These are phyloP conservation scores for Suillus subluteus DNA, from an alignment of 768 basidiomycete genomes.

Conservation along the genomic window DNA sequence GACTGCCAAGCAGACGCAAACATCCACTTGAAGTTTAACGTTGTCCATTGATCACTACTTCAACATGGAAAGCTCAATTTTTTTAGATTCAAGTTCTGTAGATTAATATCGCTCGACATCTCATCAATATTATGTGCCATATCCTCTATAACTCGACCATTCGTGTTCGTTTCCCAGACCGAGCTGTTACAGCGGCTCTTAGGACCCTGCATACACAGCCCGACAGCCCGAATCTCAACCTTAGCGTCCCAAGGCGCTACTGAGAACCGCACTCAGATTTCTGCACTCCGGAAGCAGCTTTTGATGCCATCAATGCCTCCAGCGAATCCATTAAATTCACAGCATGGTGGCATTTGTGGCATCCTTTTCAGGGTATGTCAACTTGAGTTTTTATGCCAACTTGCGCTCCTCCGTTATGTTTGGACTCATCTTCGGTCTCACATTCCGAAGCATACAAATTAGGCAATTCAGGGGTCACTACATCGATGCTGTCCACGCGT, in stretches of 20 bases:
- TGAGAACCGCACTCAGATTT: not conserved
- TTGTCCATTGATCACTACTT: not conserved
- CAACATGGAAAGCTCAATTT: not conserved
- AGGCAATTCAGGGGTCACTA: conserved; percentile 2
- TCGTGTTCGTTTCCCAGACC: not conserved
- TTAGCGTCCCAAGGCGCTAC: not conserved
- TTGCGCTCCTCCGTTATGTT: conserved; percentile 3
- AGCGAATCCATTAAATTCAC: not conserved
- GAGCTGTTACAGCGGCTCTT: conserved; percentile 13
- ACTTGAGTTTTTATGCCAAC: not conserved
- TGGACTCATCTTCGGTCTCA: not conserved
- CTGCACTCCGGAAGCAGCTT: not conserved
- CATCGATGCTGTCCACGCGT: not conserved
- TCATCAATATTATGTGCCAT: not conserved
- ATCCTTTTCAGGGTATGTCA: conserved; percentile 3
- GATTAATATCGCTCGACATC: not conserved
- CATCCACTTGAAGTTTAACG: conserved; percentile 15
- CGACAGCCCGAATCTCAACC: conserved; percentile 2
- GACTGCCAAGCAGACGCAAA: conserved; percentile 27
- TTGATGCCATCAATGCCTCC: conserved; percentile 3
- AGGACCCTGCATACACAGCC: conserved; percentile 12
- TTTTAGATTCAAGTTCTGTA: not conserved
- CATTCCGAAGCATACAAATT: not conserved
- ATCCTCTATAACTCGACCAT: not conserved
- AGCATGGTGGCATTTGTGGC: not conserved